Percentiles rank a stretch among this genome's conserved stretches.
These are phyloP conservation scores for Sphaerulina vaccinii DNA, from an alignment of 2,329 filamentous ascomycete species.

Conservation along the genomic window DNA sequence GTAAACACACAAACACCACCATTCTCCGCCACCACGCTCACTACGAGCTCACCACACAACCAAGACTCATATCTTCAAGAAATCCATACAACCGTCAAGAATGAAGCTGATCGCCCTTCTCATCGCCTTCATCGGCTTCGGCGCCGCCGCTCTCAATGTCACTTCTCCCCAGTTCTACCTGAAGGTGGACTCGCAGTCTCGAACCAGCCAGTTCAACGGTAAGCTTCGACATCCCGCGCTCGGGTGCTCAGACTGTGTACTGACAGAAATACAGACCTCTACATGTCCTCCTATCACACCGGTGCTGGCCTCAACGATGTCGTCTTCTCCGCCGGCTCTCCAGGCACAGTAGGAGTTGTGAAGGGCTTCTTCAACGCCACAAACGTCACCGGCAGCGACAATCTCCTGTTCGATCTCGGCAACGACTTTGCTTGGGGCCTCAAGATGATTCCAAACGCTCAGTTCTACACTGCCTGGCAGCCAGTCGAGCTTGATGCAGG, in stretches of 20 bases:
- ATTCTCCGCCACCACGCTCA: background rate
- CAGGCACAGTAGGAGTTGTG: constrained; percentile 15
- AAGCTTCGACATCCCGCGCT: background rate
- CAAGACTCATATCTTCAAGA: background rate
- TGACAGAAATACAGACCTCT: constrained; percentile 24
- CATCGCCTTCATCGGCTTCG: constrained; percentile 22
- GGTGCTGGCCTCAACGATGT: constrained; percentile 35
- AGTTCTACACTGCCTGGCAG: constrained; percentile 36
- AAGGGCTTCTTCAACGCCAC: constrained; percentile 32
- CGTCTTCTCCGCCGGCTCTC: constrained; percentile 23
- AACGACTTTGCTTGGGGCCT: constrained; percentile 32
- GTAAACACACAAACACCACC: no score
- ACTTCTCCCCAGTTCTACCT: constrained; percentile 31
- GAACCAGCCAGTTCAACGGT: background rate
- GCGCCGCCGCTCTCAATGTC: constrained; percentile 29
- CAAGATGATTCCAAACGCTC: constrained; percentile 20
- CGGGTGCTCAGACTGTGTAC: background rate
- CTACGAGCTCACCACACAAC: background rate
- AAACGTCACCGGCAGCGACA: constrained; percentile 25
- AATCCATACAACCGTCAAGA: background rate
- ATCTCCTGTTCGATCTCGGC: constrained; percentile 36
- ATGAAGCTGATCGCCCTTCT: constrained; percentile 25
- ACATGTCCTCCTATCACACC: constrained; percentile 32
- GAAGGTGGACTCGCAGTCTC: constrained; percentile 25
- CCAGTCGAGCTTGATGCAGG: constrained; percentile 36